A percentile compares a stretch with the other conserved stretches of the same genome.
phyloP scores from a whole-genome alignment of 352 stramenopile genomes.

The Phytophthora vignae region DNA sequence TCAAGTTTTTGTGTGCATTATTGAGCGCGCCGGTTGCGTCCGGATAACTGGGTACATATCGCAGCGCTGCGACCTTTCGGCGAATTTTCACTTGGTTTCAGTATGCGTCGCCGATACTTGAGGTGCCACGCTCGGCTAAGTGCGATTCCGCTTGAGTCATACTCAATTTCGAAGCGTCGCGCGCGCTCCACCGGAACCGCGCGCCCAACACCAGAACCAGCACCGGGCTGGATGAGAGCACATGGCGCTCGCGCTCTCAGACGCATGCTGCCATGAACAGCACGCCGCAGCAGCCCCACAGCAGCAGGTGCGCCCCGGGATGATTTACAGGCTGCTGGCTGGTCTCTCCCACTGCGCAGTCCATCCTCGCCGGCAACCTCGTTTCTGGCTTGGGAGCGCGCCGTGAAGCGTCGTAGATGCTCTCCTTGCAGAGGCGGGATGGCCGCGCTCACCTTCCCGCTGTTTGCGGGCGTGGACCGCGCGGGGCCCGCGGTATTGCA shows the following conservation, averaged over 20 bases:
- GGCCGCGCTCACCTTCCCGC: neutral
- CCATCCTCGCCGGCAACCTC: constrained; percentile 18
- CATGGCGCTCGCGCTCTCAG: neutral
- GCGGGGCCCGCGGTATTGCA: neutral
- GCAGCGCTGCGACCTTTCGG: constrained; percentile 15
- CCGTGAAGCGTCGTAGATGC: constrained; percentile 31
- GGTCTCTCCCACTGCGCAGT: constrained; percentile 28
- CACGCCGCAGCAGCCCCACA: neutral
- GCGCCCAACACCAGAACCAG: neutral
- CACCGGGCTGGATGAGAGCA: neutral
- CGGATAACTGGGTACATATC: constrained; percentile 12
- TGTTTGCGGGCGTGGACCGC: neutral
- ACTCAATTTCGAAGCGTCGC: constrained; percentile 17
- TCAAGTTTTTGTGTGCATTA: neutral
- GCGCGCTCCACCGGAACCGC: constrained; percentile 24
- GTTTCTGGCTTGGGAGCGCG: constrained; percentile 27
- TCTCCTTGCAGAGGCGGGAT: constrained; percentile 4
- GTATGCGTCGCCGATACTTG: constrained; percentile 1
- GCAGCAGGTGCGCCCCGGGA: neutral
- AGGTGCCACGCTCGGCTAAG: constrained; percentile 12
- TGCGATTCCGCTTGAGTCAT: constrained; percentile 13
- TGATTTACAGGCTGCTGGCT: constrained; percentile 21
- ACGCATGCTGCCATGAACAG: neutral
- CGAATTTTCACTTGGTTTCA: constrained; percentile 15
- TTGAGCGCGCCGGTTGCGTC: constrained; percentile 2